phyloP scores from a whole-genome alignment of 768 basidiomycete genomes.

The Candolleomyces efflorescens region DNA sequence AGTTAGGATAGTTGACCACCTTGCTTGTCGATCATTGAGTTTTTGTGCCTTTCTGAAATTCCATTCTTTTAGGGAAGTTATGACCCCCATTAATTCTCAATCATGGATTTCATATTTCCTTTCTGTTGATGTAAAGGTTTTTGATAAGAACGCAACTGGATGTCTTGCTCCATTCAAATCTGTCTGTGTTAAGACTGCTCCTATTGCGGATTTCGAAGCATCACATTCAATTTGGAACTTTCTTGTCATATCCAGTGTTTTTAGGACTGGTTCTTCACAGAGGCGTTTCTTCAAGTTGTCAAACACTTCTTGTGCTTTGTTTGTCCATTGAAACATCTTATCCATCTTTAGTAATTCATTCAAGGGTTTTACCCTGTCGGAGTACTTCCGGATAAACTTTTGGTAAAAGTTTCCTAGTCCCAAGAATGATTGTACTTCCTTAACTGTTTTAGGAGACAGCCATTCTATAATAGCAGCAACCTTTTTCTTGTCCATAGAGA shows the following conservation, averaged over 20 bases:
- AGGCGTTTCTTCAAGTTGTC: conserved; percentile 23
- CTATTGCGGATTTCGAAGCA: conserved; percentile 26
- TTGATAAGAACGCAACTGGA: conserved; percentile 29
- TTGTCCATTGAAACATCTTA: conserved; percentile 21
- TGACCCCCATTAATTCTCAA: not conserved
- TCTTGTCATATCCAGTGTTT: conserved; percentile 13
- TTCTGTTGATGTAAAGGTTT: not conserved
- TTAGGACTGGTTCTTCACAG: conserved; percentile 20
- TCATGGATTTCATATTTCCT: conserved; percentile 28
- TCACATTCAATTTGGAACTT: conserved; percentile 25
- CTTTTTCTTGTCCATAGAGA: conserved; percentile 36
- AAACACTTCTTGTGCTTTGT: conserved; percentile 20
- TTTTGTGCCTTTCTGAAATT: conserved; percentile 18
- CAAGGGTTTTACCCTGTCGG: conserved; percentile 22
- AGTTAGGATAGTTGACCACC: conserved; percentile 26
- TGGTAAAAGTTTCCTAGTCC: conserved; percentile 39
- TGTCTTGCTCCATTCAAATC: conserved; percentile 20
- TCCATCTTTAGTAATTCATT: conserved; percentile 23
- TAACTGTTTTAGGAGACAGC: conserved; percentile 27
- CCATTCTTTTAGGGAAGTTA: conserved; percentile 6
- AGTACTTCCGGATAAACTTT: conserved; percentile 29
- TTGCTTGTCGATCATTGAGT: conserved; percentile 19
- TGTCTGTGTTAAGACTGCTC: conserved; percentile 28
- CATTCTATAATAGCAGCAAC: conserved; percentile 32
- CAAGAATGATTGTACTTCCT: conserved; percentile 34